Evolutionary conservation across 495 filamentous ascomycete species (phyloP), one percentile per base, ranked within the genome.

Genomic region (Schizothecium vesticola): DNA sequence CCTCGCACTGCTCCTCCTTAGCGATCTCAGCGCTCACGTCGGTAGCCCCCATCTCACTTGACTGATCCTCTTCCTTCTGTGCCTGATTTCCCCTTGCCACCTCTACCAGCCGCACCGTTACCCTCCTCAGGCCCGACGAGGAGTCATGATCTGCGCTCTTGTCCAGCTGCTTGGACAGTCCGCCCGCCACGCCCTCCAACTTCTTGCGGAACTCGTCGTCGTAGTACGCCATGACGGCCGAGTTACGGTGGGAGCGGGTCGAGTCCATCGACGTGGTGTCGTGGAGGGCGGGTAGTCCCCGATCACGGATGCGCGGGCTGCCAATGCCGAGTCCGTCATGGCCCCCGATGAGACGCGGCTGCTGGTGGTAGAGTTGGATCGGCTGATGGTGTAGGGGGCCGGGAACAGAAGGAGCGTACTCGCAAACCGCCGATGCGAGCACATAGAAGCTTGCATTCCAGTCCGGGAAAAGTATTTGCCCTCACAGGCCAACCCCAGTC

Each of bases 181-280:
- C 21, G 19, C n/a, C 29, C 12, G 33, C 62, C n/a, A 64, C 62
- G 0, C 62, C 62, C 22, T 64, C 62, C 62, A 64, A 56, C 36
- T 23, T 64, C 62, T 64, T 33, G 11, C 62, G 62, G 36, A 64
- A 64, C 33, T 23, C 62, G 3, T 64, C 62, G 24, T 64, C 62
- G n/a, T 64, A 64, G 36, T 64, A 64, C 0, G 62, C 62, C 62
- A 64, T 25, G 8, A 64, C 62, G 13, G 33, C 33, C 43, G 62
- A 64, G 31, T 56, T 55, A 7, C 33, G 31, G 10, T 64, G 19
- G 23, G 62, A 64, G 22, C 21, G 51, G 23, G 62, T 55, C 62
- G 62, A 64, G 23, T 64, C 62, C 10, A 64, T 56, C 0, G 62
- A 64, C 12, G 62, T 64, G n/a, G 31, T 12, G 62, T 33, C 22